Conservation (phyloP, 192 early-diverging fungal genomes). For the Backusella tuberculispora region DNA sequence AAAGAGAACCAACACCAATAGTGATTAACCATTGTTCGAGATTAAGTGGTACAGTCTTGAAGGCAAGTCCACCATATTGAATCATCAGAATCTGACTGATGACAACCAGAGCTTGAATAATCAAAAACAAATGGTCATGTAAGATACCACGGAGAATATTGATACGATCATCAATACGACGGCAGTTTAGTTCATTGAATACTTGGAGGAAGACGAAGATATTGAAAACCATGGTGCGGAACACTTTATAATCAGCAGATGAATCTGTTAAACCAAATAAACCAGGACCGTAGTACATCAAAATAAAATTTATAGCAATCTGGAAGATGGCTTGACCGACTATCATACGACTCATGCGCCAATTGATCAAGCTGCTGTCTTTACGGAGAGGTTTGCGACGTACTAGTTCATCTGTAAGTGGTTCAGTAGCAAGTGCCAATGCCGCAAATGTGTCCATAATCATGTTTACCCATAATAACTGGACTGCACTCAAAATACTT, state of each 20-base stretch:
- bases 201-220: slow-evolving; percentile 93
- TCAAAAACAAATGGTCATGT: slow-evolving; percentile 78
- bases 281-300: slow-evolving; percentile 57
- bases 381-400: slow-evolving; percentile 76
- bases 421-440: slow-evolving; percentile 88
- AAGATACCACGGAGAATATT: slow-evolving; percentile 88
- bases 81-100: slow-evolving; percentile 83
- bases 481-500: slow-evolving; percentile 85
- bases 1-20: slow-evolving; percentile 77
- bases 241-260: slow-evolving; percentile 42
- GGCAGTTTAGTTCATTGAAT: slow-evolving; percentile 95
- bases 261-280: slow-evolving; percentile 61
- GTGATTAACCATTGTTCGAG: slow-evolving; percentile 77
- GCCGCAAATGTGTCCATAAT: slow-evolving; percentile 97
- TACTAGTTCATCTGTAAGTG: slow-evolving; percentile 85
- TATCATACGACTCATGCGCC: slow-evolving; percentile 93
- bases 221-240: slow-evolving; percentile 90
- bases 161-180: slow-evolving; percentile 72
- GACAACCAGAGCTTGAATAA: slow-evolving; percentile 59
- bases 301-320: slow-evolving; percentile 71
- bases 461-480: slow-evolving; percentile 94
- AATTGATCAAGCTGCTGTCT: slow-evolving; percentile 80
- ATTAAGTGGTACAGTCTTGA: slow-evolving; percentile 75
- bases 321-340: slow-evolving; percentile 91
- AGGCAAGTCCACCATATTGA: slow-evolving; percentile 83